A percentile compares a stretch with the other conserved stretches of the same genome.
Evolutionary conservation across 495 filamentous ascomycete species (phyloP).

Genomic region (Aspergillus diversus): DNA sequence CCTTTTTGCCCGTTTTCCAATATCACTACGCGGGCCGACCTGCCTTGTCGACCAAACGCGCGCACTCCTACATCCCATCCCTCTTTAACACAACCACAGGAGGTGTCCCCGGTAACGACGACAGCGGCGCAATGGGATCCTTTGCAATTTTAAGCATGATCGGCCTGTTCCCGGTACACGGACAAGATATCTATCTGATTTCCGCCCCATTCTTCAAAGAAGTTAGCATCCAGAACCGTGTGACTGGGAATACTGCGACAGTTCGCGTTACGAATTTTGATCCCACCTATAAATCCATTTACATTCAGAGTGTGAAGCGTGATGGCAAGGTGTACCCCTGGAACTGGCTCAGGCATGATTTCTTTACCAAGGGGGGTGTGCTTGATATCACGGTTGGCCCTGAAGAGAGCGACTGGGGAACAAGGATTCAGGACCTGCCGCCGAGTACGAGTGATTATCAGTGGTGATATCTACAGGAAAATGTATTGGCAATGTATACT

Average conservation of each 20-base stretch:
- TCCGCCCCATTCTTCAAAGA: constrained; percentile 67
- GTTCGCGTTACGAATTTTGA: constrained; percentile 70
- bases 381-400: constrained; percentile 52
- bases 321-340: constrained; percentile 54
- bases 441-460: constrained; percentile 49
- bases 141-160: constrained; percentile 73
- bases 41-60: constrained; percentile 61
- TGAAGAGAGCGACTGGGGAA: constrained; percentile 58
- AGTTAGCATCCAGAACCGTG: constrained; percentile 60
- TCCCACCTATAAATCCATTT: constrained; percentile 56
- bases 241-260: constrained; percentile 64
- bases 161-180: constrained; percentile 74
- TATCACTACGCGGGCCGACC: constrained; percentile 74
- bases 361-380: constrained; percentile 54
- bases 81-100: constrained; percentile 62
- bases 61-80: constrained; percentile 68
- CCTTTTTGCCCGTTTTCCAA: constrained; percentile 70
- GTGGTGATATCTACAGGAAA: not conserved
- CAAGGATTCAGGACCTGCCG: constrained; percentile 50
- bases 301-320: constrained; percentile 55
- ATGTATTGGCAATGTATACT: too few species aligned
- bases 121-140: constrained; percentile 72
- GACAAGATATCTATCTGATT: constrained; percentile 76
- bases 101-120: constrained; percentile 74
- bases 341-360: constrained; percentile 61